These are phyloP conservation scores for Medicago lupulina DNA, from an alignment of 306 rosid species.

Conservation along the genomic window DNA sequence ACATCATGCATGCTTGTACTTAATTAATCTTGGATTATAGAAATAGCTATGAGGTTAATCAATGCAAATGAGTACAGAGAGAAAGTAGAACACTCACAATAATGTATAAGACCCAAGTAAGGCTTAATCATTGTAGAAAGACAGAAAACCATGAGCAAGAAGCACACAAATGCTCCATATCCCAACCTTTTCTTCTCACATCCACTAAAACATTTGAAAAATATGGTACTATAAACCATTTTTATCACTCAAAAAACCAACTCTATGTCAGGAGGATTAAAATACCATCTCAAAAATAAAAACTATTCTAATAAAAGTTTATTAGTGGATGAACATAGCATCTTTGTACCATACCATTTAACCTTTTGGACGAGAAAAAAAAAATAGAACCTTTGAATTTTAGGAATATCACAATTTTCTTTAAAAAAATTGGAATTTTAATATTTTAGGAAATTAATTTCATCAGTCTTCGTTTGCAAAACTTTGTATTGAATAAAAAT, in stretches of 20 bases:
- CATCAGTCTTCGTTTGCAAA: background rate
- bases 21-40: no score
- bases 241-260: constrained; percentile 13
- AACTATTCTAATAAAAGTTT: no score
- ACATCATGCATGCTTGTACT: no score
- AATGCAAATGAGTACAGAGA: background rate
- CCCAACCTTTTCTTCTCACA: constrained; percentile 72
- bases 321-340: background rate
- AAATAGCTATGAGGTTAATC: background rate
- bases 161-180: constrained; percentile 72
- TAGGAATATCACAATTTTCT: no score
- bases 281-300: no score
- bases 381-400: no score
- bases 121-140: constrained; percentile 75
- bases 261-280: no score
- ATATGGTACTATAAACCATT: constrained; percentile 61
- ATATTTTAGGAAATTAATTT: background rate
- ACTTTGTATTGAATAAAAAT: no score
- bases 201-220: constrained; percentile 75
- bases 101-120: constrained; percentile 59
- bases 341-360: background rate
- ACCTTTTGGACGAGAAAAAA: background rate
- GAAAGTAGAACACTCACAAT: constrained; percentile 56
- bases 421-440: no score
- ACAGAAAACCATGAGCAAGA: constrained; percentile 60